Conservation (phyloP, 768 basidiomycete genomes). For the Imleria badia region DNA sequence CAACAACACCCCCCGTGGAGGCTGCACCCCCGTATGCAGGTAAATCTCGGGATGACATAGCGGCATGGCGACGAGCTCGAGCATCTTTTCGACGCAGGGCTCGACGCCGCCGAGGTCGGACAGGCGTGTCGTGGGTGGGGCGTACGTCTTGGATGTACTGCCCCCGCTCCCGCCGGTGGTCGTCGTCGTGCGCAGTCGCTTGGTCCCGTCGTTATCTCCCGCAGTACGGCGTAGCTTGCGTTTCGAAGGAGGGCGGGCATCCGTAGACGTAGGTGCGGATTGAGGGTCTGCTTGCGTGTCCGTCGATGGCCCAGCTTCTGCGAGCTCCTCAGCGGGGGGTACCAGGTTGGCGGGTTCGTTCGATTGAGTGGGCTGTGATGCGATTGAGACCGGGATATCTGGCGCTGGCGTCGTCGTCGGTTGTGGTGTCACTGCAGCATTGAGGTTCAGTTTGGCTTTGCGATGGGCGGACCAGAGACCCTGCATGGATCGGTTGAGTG, state of each 20-base stretch:
- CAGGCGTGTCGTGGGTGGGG: constrained; percentile 73
- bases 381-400: neutral
- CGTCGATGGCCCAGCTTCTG: constrained; percentile 14
- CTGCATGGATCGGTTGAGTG: constrained; percentile 78
- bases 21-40: constrained; percentile 86
- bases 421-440: constrained; percentile 29
- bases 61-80: constrained; percentile 96
- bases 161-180: constrained; percentile 21
- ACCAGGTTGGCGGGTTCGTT: constrained; percentile 29
- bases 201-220: constrained; percentile 50
- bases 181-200: constrained; percentile 49
- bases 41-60: constrained; percentile 95
- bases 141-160: constrained; percentile 37
- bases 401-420: constrained; percentile 3
- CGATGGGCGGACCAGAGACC: constrained; percentile 73
- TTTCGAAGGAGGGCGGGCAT: constrained; percentile 42
- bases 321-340: constrained; percentile 16
- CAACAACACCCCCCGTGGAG: constrained; percentile 87
- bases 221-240: constrained; percentile 58
- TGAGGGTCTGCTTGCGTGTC: neutral
- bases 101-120: constrained; percentile 89
- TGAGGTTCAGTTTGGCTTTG: constrained; percentile 67
- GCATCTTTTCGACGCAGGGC: constrained; percentile 83
- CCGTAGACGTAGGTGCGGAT: neutral
- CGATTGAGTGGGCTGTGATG: neutral